Percentiles rank a stretch among this genome's conserved stretches.
Evolutionary conservation across 345 rosid species (phyloP).

Genomic region (Ricinus communis): DNA sequence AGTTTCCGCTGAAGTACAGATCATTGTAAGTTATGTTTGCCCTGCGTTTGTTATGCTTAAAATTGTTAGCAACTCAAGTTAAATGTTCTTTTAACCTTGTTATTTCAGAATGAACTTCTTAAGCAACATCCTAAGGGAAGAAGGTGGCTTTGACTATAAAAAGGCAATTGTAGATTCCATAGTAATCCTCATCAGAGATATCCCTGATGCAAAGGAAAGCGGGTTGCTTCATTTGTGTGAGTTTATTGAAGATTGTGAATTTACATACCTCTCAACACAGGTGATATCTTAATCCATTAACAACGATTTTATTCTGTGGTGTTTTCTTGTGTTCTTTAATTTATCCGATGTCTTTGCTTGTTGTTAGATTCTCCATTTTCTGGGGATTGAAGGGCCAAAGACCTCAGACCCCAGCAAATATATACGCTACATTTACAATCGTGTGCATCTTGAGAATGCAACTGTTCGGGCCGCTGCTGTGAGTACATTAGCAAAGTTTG

Average conservation of each 20-base stretch:
- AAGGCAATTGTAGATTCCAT: conserved; percentile 97
- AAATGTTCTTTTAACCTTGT: conserved; percentile 15
- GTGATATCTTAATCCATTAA: conserved; percentile 33
- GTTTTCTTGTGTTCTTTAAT: neutral
- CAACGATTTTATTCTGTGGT: neutral
- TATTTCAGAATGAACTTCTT: conserved; percentile 90
- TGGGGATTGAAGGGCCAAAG: conserved; percentile 94
- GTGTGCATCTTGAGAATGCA: conserved; percentile 98
- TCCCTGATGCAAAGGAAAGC: conserved; percentile 96
- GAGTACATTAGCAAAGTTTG: conserved; percentile 91
- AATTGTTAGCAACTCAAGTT: neutral
- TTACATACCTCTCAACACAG: conserved; percentile 98
- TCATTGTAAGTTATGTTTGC: conserved; percentile 59
- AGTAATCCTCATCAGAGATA: conserved; percentile 93
- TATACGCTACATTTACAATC: conserved; percentile 92
- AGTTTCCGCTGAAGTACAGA: conserved; percentile 96
- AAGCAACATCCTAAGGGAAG: conserved; percentile 98
- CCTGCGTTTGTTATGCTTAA: neutral
- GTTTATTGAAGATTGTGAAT: conserved; percentile 99
- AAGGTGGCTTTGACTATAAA: conserved; percentile 99
- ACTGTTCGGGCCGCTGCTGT: conserved; percentile 98
- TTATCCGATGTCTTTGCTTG: conserved; percentile 4
- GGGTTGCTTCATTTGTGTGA: conserved; percentile 98
- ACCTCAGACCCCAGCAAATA: conserved; percentile 94
- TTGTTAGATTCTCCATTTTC: conserved; percentile 88